Conservation (phyloP, 495 filamentous ascomycete species). For the Penicillium verhagenii region DNA sequence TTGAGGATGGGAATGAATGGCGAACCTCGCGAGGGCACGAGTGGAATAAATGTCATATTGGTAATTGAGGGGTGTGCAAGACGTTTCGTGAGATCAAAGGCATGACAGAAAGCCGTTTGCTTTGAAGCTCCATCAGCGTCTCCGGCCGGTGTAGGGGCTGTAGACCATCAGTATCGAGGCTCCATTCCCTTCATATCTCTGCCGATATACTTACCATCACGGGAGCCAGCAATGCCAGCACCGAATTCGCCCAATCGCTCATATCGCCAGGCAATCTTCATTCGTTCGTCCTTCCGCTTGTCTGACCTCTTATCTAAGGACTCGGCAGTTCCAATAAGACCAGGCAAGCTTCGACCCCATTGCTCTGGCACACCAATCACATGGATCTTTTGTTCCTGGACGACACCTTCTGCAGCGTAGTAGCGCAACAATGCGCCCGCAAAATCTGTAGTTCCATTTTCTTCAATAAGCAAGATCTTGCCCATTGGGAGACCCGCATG, state of each 20-base stretch:
- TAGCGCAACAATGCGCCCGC: conserved; percentile 79
- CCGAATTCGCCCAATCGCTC: conserved; percentile 74
- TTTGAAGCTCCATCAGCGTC: conserved; percentile 26
- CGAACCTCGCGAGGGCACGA: conserved; percentile 50
- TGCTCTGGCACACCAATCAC: conserved; percentile 73
- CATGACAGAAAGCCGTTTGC: conserved; percentile 69
- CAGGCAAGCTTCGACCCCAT: conserved; percentile 84
- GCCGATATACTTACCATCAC: conserved; percentile 43
- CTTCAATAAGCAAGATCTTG: conserved; percentile 77
- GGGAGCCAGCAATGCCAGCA: conserved; percentile 48
- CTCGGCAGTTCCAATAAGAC: conserved; percentile 55
- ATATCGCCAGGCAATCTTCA: conserved; percentile 99
- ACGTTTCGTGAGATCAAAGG: conserved; percentile 86
- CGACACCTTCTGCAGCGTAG: conserved; percentile 89
- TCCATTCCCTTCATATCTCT: conserved; percentile 3
- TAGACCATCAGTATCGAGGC: conserved; percentile 16
- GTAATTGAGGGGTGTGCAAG: conserved; percentile 59
- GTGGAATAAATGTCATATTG: conserved; percentile 57
- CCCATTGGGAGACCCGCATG: conserved; percentile 88
- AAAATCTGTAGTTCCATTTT: conserved; percentile 94
- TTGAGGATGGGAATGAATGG: conserved; percentile 65
- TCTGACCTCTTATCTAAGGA: conserved; percentile 38
- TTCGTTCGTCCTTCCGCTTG: conserved; percentile 61
- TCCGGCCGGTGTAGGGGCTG: conserved; percentile 29
- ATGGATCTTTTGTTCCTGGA: conserved; percentile 88